Percentiles rank a stretch among this genome's conserved stretches.
Evolutionary conservation across 169 alveolate species (phyloP).

Genomic region (Cryptosporidium parvum): DNA sequence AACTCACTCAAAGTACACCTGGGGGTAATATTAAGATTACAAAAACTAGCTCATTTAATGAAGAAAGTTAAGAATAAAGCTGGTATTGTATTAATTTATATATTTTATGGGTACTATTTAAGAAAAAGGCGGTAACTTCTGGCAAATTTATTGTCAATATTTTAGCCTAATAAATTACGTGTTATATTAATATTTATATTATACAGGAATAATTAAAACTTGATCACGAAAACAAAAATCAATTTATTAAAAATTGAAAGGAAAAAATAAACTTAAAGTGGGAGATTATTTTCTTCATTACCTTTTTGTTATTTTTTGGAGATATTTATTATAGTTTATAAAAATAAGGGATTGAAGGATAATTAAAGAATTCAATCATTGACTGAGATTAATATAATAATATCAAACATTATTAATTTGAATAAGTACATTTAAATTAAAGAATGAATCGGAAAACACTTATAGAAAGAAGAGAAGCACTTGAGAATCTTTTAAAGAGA

Average conservation of each 20-base stretch:
- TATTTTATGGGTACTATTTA: too few species aligned
- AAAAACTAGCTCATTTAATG: slow-evolving; percentile 26
- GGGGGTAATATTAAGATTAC: slow-evolving; percentile 36
- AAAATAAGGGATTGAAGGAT: not conserved
- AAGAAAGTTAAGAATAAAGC: slow-evolving; percentile 20
- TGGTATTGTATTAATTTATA: too few species aligned
- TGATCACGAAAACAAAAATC: not conserved
- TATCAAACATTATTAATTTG: not conserved
- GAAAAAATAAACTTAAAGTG: not conserved
- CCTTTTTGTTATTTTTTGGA: not conserved
- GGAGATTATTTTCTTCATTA: not conserved
- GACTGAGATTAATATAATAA: too few species aligned
- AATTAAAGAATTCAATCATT: too few species aligned
- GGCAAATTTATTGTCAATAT: too few species aligned
- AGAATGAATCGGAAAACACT: slow-evolving; percentile 3
- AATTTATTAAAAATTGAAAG: not conserved
- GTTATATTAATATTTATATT: not conserved
- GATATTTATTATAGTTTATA: not conserved
- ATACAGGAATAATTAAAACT: not conserved
- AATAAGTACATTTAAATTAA: not conserved
- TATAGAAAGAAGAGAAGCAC: slow-evolving; percentile 18
- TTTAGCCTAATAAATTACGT: not conserved
- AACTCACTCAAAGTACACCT: slow-evolving; percentile 16
- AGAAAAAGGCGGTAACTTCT: too few species aligned
- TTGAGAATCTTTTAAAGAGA: slow-evolving; percentile 92